These are phyloP conservation scores for Lithospermum erythrorhizon DNA, from an alignment of 257 asterid species.

Conservation along the genomic window DNA sequence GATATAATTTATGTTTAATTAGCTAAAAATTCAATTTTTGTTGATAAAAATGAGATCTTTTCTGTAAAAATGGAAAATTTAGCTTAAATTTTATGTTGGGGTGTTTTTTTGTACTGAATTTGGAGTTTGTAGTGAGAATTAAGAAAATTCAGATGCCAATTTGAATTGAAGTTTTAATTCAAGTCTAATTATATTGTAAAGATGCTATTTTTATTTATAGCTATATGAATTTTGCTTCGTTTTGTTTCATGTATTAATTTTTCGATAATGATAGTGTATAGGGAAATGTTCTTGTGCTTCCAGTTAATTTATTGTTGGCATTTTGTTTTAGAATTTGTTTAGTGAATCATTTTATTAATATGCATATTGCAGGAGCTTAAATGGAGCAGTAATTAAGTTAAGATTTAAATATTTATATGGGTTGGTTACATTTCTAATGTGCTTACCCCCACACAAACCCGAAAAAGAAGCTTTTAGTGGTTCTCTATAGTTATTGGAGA, in stretches of 20 bases:
- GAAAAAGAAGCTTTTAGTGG: no score
- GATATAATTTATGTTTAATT: no score
- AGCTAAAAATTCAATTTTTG: no score
- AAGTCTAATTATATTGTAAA: no score
- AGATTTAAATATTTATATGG: conserved; percentile 8
- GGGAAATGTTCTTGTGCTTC: not conserved
- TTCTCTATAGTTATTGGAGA: no score
- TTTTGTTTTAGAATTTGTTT: not conserved
- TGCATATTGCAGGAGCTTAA: conserved; percentile 30
- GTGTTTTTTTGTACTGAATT: not conserved
- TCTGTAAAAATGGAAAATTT: no score
- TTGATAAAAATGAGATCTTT: no score
- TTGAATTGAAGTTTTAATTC: not conserved
- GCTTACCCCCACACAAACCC: not conserved
- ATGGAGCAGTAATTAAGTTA: conserved; percentile 5
- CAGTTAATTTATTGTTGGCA: not conserved
- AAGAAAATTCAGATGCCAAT: not conserved
- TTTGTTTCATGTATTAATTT: not conserved
- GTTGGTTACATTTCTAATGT: not conserved
- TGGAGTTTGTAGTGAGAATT: not conserved
- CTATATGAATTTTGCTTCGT: not conserved
- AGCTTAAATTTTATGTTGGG: not conserved
- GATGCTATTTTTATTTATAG: not conserved
- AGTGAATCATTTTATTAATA: not conserved
- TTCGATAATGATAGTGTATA: no score